Evolutionary conservation across 2,329 filamentous ascomycete species (phyloP).

Genomic region (Tolypocladium album): DNA sequence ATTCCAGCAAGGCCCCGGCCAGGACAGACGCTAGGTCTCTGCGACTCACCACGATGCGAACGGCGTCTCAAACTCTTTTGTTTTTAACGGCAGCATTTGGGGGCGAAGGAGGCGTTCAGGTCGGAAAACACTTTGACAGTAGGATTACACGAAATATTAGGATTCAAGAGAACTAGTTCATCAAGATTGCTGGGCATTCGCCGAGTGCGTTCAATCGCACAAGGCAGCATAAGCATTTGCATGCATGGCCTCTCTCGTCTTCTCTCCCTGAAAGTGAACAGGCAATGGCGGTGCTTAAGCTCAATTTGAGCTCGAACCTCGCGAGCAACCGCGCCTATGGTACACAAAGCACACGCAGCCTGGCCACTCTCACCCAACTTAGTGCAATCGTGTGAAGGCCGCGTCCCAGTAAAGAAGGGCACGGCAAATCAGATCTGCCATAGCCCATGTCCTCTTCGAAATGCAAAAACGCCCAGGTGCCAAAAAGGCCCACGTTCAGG

Average conservation of each 20-base stretch:
- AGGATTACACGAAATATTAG: background rate
- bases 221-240: background rate
- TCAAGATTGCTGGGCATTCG: background rate
- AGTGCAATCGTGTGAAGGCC: background rate
- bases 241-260: background rate
- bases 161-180: background rate
- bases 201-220: background rate
- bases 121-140: conserved; percentile 1
- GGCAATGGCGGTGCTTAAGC: background rate
- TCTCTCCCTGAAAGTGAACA: background rate
- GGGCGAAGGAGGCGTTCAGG: conserved; percentile 22
- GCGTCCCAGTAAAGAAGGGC: background rate
- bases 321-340: conserved; percentile 4
- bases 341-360: conserved; percentile 3
- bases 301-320: background rate
- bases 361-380: background rate
- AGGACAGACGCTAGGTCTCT: conserved; percentile 24
- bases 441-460: background rate
- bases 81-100: conserved; percentile 11
- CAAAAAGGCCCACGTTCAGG: background rate
- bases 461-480: background rate
- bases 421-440: background rate
- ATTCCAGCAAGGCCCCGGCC: conserved; percentile 25
- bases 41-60: background rate
- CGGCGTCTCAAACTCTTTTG: background rate